Evolutionary conservation across 129 eudicot genomes (phyloP).

Genomic region (Solidago caesia): DNA sequence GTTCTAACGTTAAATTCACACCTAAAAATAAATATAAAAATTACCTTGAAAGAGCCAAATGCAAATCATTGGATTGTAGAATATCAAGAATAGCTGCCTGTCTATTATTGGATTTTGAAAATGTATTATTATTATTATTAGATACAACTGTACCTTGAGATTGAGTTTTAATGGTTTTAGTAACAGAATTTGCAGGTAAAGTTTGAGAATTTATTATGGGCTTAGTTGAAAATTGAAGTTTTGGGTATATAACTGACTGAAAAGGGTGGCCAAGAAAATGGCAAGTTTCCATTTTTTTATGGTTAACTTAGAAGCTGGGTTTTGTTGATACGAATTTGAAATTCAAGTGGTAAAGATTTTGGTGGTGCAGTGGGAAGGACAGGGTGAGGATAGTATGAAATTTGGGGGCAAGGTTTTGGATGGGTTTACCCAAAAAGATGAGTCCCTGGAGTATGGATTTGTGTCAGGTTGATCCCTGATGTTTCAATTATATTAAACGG

Average conservation of each 20-base stretch:
- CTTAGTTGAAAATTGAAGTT: slow-evolving; percentile 19
- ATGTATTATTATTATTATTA: neutral
- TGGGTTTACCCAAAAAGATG: slow-evolving; percentile 26
- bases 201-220: slow-evolving; percentile 41
- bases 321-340: slow-evolving; percentile 8
- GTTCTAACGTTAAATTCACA: neutral
- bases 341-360: neutral
- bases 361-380: slow-evolving; percentile 5
- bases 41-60: slow-evolving; percentile 70
- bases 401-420: slow-evolving; percentile 27
- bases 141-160: slow-evolving; percentile 3
- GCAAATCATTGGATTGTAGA: slow-evolving; percentile 54
- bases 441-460: neutral
- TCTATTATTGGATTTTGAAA: slow-evolving; percentile 25
- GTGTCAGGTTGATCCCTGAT: neutral
- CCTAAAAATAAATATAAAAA: neutral
- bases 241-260: slow-evolving; percentile 26
- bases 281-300: slow-evolving; percentile 46
- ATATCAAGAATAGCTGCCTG: slow-evolving; percentile 59
- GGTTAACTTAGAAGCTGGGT: slow-evolving; percentile 12
- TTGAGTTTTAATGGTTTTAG: slow-evolving; percentile 13
- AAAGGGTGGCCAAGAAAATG: slow-evolving; percentile 29
- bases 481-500: neutral
- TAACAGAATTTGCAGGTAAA: slow-evolving; percentile 33
- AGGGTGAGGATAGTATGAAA: neutral